Conservation (phyloP, 352 stramenopile species). For the Globisporangium radiosum region DNA sequence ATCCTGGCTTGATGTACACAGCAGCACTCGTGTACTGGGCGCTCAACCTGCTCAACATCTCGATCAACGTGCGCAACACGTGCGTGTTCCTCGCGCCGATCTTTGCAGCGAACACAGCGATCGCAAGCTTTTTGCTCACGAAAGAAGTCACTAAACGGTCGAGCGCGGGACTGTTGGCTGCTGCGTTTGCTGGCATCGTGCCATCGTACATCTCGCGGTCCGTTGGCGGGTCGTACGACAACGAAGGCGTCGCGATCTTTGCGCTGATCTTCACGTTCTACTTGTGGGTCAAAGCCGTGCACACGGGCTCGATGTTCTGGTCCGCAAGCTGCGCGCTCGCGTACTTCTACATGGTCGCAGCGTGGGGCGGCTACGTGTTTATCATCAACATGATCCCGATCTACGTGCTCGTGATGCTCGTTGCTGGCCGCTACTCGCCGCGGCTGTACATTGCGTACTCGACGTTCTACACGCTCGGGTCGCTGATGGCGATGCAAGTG, state of each 20-base stretch:
- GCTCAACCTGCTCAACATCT: slow-evolving; percentile 88
- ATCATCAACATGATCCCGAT: slow-evolving; percentile 99
- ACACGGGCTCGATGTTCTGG: slow-evolving; percentile 88
- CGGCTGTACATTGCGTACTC: slow-evolving; percentile 96
- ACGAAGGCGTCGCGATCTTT: slow-evolving; percentile 97
- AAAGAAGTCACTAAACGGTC: slow-evolving; percentile 87
- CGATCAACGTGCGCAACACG: slow-evolving; percentile 90
- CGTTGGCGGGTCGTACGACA: slow-evolving; percentile 97
- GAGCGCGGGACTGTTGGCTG: slow-evolving; percentile 85
- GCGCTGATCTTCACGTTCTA: slow-evolving; percentile 98
- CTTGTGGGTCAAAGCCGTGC: slow-evolving; percentile 93
- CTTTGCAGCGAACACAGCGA: slow-evolving; percentile 85
- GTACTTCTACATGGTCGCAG: slow-evolving; percentile 98
- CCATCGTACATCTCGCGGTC: slow-evolving; percentile 96
- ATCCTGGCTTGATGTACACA: slow-evolving; percentile 90
- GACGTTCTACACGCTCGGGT: slow-evolving; percentile 96
- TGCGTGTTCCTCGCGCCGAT: slow-evolving; percentile 89
- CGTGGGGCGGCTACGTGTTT: slow-evolving; percentile 98
- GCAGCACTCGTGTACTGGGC: slow-evolving; percentile 86
- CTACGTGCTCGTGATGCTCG: slow-evolving; percentile 92
- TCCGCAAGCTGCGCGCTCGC: slow-evolving; percentile 76
- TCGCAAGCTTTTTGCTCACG: slow-evolving; percentile 88
- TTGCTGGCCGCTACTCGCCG: slow-evolving; percentile 90
- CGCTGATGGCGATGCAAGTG: slow-evolving; percentile 94
- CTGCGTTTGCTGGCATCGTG: slow-evolving; percentile 95